A percentile compares a stretch with the other conserved stretches of the same genome.
Evolutionary conservation across 23 red algal species (phyloP).

Genomic region (Pyropia haitanensis): DNA sequence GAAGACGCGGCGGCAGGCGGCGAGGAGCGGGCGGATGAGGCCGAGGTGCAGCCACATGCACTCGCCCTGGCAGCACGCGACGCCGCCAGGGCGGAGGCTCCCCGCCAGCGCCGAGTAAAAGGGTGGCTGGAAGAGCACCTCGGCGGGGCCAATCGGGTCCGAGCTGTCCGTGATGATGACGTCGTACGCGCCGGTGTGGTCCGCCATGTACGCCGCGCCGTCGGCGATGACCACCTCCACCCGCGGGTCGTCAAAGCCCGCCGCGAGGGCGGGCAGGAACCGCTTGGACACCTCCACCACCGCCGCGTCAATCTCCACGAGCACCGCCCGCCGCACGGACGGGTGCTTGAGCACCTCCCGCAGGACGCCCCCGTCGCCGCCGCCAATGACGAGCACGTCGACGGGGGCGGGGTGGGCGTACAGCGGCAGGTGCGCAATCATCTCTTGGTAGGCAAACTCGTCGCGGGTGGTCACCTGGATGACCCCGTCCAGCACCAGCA

Average conservation of each 20-base stretch:
- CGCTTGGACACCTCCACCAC: constrained; percentile 62
- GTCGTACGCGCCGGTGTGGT: constrained; percentile 39
- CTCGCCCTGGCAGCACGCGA: constrained; percentile 71
- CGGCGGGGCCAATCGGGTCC: constrained; percentile 88
- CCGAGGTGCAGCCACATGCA: constrained; percentile 92
- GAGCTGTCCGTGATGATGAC: constrained; percentile 93
- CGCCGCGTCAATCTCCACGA: constrained; percentile 86
- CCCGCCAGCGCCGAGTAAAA: constrained; percentile 59
- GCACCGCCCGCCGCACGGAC: constrained; percentile 39
- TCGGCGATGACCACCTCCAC: constrained; percentile 51
- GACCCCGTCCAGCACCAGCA: constrained; percentile 92
- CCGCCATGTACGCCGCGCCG: constrained; percentile 62
- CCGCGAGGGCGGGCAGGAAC: constrained; percentile 48
- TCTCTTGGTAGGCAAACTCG: constrained; percentile 99
- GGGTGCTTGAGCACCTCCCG: constrained; percentile 88
- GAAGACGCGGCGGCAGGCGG: constrained; percentile 53
- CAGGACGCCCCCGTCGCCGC: constrained; percentile 91
- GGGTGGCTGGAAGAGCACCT: constrained; percentile 53
- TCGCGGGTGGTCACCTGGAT: constrained; percentile 96
- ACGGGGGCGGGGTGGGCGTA: constrained; percentile 64
- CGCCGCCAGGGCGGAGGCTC: constrained; percentile 46
- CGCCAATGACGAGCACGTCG: constrained; percentile 78
- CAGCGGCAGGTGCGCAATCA: constrained; percentile 85
- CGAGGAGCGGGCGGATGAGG: constrained; percentile 45
- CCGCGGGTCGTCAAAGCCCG: constrained; percentile 26